A percentile compares a stretch with the other conserved stretches of the same genome.
Evolutionary conservation across 2,329 filamentous ascomycete species (phyloP).

Genomic region (Cercospora nicotianae): DNA sequence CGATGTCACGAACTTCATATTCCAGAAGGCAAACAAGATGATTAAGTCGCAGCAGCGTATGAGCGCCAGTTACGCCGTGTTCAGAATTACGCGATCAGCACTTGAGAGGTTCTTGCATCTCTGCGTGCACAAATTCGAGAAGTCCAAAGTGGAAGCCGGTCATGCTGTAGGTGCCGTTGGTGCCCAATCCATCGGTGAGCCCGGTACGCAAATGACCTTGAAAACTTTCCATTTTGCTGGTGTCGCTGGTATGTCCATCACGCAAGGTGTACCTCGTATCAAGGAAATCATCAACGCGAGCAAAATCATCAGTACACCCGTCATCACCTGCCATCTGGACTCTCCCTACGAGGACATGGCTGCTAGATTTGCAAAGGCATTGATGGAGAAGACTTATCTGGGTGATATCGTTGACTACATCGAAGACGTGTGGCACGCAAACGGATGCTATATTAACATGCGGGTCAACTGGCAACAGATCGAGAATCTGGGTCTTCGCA

Average conservation of each 20-base stretch:
- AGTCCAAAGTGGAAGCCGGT: slow-evolving; percentile 87
- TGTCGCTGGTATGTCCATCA: slow-evolving; percentile 99
- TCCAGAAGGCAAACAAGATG: slow-evolving; percentile 34
- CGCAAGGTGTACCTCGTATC: slow-evolving; percentile 97
- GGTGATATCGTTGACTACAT: slow-evolving; percentile 77
- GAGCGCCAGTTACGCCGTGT: slow-evolving; percentile 58
- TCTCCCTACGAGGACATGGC: slow-evolving; percentile 73
- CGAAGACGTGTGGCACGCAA: slow-evolving; percentile 83
- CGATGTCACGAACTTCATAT: slow-evolving; percentile 72
- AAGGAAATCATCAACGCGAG: slow-evolving; percentile 99
- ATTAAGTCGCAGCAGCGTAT: slow-evolving; percentile 31
- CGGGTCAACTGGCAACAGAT: slow-evolving; percentile 79
- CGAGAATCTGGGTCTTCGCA: slow-evolving; percentile 76
- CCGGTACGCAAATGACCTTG: slow-evolving; percentile 97
- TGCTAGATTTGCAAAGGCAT: slow-evolving; percentile 86
- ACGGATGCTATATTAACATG: slow-evolving; percentile 74
- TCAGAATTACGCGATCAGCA: slow-evolving; percentile 73
- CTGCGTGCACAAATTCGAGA: slow-evolving; percentile 86
- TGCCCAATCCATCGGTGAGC: slow-evolving; percentile 96
- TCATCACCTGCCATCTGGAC: slow-evolving; percentile 82
- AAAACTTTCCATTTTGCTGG: slow-evolving; percentile 99
- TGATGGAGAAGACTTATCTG: slow-evolving; percentile 92
- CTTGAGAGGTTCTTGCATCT: slow-evolving; percentile 74
- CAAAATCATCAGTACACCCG: slow-evolving; percentile 87
- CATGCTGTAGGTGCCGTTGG: slow-evolving; percentile 95